Conservation (phyloP, 169 alveolate genomes). For the Plasmodium cynomolgi region DNA sequence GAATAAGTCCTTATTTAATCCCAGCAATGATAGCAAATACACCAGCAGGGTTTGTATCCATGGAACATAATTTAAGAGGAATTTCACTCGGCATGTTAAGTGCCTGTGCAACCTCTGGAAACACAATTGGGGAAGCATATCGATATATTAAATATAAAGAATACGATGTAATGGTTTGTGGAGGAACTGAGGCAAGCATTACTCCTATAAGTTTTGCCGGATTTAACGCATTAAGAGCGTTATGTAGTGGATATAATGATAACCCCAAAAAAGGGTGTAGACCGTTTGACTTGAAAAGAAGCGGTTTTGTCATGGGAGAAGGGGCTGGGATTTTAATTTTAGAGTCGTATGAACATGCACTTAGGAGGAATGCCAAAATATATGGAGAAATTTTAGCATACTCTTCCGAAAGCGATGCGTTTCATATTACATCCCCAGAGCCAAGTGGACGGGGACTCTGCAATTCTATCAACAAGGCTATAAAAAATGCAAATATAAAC, state of each 20-base stretch:
- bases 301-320: conserved; percentile 91
- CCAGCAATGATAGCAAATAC: conserved; percentile 87
- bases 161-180: conserved; percentile 88
- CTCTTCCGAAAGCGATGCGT: conserved; percentile 83
- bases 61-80: conserved; percentile 79
- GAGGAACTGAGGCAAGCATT: conserved; percentile 89
- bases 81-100: conserved; percentile 81
- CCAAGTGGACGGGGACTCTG: conserved; percentile 81
- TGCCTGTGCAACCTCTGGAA: conserved; percentile 90
- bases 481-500: conserved; percentile 75
- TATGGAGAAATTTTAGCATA: conserved; percentile 90
- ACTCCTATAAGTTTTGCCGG: conserved; percentile 86
- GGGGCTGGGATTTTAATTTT: conserved; percentile 91
- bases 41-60: conserved; percentile 82
- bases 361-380: conserved; percentile 87
- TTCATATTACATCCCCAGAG: conserved; percentile 84
- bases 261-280: conserved; percentile 88
- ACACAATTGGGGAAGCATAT: conserved; percentile 88
- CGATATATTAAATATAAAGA: conserved; percentile 83
- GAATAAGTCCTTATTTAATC: conserved; percentile 79
- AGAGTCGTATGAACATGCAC: conserved; percentile 90
- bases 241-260: conserved; percentile 84
- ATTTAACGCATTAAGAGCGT: conserved; percentile 85
- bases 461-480: conserved; percentile 71
- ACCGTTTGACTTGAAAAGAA: conserved; percentile 91